Base-by-base conservation (phyloP, 768 basidiomycete species). In the Mycena alexandri region DNA sequence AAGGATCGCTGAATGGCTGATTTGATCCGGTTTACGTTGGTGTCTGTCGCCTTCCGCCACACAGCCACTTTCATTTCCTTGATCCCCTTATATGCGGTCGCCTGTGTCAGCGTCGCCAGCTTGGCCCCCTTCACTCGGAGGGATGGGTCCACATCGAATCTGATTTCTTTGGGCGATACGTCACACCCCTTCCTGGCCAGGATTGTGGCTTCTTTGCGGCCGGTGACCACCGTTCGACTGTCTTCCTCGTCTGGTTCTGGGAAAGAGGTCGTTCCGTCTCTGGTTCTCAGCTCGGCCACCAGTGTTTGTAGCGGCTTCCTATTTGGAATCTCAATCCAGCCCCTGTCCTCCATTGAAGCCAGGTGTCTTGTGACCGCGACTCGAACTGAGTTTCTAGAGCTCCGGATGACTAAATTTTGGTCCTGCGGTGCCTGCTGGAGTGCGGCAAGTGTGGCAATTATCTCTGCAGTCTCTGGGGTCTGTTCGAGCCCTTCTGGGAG, bases 31-130 rank as follows among this genome's bases (percentile, higher is more conserved):
- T 58, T 47, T 2, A 58, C 21, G 11, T 47, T 46, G 8, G 44
- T 58, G 16, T 29, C 33, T 16, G 57, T 46, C 5, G 57, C 42
- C 25, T 29, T n/a, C 7, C 57, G 42, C 10, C 11, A 34, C 25
- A 36, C 44, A 13, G 3, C n/a, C 44, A 5, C 14, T 13, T 21
- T 25, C 17, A 36, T 3, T 14, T 58, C 43, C 21, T 47, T 58
- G 10, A 58, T 58, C 12, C 57, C 57, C 1, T 17, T 16, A n/a
- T 58, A 58, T 33, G 57, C 57, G 8, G 46, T 19, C 5, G 42
- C 29, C 33, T 36, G 34, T 12, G 34, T 36, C 12, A 36, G 34
- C 34, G 34, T 36, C 34, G 12, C 5, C 34, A 36, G 19, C 44
- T 58, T 44, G 1, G 33, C 57, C 3, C 57, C 44, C 2, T 19